phyloP scores from a whole-genome alignment of 116 monocot species.

The Cymodocea nodosa region DNA sequence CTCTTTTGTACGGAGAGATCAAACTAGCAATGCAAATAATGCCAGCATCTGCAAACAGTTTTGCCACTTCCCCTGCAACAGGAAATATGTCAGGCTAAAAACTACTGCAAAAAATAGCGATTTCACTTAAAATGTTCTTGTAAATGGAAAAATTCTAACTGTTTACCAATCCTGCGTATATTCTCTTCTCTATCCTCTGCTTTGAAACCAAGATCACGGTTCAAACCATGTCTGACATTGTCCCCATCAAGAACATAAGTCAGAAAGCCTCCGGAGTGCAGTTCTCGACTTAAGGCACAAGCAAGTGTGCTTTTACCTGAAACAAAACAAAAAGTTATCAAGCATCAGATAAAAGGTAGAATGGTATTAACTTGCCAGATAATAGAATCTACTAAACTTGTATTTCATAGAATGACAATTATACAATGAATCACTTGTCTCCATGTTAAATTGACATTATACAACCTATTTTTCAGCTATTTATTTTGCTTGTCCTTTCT shows the following conservation, averaged over 20 bases:
- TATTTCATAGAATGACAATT: too few species aligned
- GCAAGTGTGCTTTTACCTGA: constrained; percentile 92
- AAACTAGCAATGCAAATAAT: constrained; percentile 91
- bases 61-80: constrained; percentile 71
- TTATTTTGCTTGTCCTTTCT: too few species aligned
- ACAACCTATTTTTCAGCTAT: too few species aligned
- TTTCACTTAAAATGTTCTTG: background rate
- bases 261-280: constrained; percentile 50
- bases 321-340: background rate
- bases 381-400: too few species aligned
- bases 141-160: background rate
- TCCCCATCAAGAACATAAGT: constrained; percentile 92
- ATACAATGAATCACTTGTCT: too few species aligned
- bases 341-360: too few species aligned
- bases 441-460: too few species aligned
- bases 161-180: constrained; percentile 65
- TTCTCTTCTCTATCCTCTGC: constrained; percentile 87
- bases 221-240: constrained; percentile 84
- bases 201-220: constrained; percentile 73
- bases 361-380: too few species aligned
- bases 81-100: background rate
- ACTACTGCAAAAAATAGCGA: background rate
- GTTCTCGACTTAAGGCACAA: constrained; percentile 66
- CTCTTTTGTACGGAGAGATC: constrained; percentile 86
- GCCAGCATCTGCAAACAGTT: constrained; percentile 92